These are phyloP conservation scores for Blastobotrys muscicola DNA, from an alignment of 805 yeast species.

Conservation along the genomic window DNA sequence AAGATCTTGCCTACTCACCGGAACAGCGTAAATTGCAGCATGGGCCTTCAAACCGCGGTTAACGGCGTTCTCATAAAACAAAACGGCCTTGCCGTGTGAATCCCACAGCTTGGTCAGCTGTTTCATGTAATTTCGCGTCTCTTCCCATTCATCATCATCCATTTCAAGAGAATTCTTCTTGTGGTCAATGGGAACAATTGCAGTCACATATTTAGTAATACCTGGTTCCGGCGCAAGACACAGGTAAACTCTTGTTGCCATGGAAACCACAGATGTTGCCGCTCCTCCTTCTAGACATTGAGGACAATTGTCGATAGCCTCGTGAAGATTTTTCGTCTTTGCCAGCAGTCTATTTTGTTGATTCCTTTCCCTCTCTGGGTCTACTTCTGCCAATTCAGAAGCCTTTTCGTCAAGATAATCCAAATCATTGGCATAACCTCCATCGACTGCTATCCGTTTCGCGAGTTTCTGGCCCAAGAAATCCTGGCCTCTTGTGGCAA, in stretches of 20 bases:
- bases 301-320: slow-evolving; percentile 29
- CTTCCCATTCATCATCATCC: slow-evolving; percentile 37
- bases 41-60: slow-evolving; percentile 25
- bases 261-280: slow-evolving; percentile 22
- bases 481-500: slow-evolving; percentile 28
- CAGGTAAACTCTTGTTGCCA: slow-evolving; percentile 32
- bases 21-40: slow-evolving; percentile 36
- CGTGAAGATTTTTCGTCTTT: slow-evolving; percentile 22
- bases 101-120: slow-evolving; percentile 34
- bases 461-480: slow-evolving; percentile 24
- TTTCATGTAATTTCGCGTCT: slow-evolving; percentile 36
- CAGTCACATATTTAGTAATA: slow-evolving; percentile 26
- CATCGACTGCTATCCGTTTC: slow-evolving; percentile 31
- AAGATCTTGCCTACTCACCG: slow-evolving; percentile 30
- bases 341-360: slow-evolving; percentile 23
- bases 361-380: slow-evolving; percentile 22
- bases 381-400: slow-evolving; percentile 27
- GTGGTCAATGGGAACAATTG: slow-evolving; percentile 37
- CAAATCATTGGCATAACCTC: slow-evolving; percentile 30
- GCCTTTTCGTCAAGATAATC: slow-evolving; percentile 39
- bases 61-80: slow-evolving; percentile 39
- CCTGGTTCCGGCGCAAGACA: slow-evolving; percentile 35
- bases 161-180: slow-evolving; percentile 32
- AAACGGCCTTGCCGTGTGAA: slow-evolving; percentile 27
- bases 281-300: slow-evolving; percentile 30